These are phyloP conservation scores for Chamaecrista fasciculata DNA, from an alignment of 306 rosid genomes.

Conservation along the genomic window DNA sequence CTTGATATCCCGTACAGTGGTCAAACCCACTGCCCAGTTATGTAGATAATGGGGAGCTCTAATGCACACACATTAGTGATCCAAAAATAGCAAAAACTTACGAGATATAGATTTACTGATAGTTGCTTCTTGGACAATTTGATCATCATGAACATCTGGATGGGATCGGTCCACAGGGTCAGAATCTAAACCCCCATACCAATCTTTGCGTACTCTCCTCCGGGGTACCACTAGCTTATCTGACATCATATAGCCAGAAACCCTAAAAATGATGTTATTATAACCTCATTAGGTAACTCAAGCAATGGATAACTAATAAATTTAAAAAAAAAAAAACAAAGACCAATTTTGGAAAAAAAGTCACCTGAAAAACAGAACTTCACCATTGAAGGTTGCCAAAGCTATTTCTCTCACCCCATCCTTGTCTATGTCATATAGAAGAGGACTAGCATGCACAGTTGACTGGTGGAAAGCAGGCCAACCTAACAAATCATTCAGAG, in stretches of 20 bases:
- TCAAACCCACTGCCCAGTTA: constrained; percentile 15
- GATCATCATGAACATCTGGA: constrained; percentile 87
- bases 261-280: constrained; percentile 48
- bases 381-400: constrained; percentile 96
- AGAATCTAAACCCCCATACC: constrained; percentile 69
- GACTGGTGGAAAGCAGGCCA: constrained; percentile 99
- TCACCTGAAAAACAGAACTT: constrained; percentile 96
- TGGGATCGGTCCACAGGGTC: constrained; percentile 89
- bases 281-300: constrained; percentile 15
- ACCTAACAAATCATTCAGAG: constrained; percentile 56
- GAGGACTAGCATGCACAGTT: constrained; percentile 94
- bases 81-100: constrained; percentile 39
- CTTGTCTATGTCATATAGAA: constrained; percentile 92
- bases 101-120: constrained; percentile 43
- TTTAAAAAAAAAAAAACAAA: background rate
- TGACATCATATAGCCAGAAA: constrained; percentile 92
- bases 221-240: constrained; percentile 90
- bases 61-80: constrained; percentile 20
- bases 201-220: constrained; percentile 74
- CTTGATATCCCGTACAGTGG: constrained; percentile 12
- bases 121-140: constrained; percentile 59
- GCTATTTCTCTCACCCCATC: constrained; percentile 96
- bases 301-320: background rate
- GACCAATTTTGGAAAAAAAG: constrained; percentile 17
- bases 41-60: constrained; percentile 1